These are phyloP conservation scores for Chalciporus piperatus DNA, from an alignment of 768 basidiomycete genomes.

Conservation along the genomic window DNA sequence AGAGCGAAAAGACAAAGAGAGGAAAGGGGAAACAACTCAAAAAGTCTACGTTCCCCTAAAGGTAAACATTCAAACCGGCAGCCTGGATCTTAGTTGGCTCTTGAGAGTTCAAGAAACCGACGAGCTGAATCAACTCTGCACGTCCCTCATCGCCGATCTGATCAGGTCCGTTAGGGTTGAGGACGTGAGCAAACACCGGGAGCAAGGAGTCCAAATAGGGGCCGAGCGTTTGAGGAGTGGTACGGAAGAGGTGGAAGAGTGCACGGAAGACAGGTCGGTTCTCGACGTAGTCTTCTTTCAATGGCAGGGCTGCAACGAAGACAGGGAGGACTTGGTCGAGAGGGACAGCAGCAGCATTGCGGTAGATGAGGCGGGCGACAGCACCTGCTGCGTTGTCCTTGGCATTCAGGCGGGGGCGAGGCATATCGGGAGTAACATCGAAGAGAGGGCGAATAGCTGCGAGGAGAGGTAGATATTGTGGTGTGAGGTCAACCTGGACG, in stretches of 20 bases:
- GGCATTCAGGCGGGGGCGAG: constrained; percentile 72
- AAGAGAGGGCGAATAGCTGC: constrained; percentile 81
- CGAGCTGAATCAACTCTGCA: constrained; percentile 69
- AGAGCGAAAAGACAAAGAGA: constrained; percentile 1
- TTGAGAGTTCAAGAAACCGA: constrained; percentile 69
- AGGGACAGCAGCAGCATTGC: constrained; percentile 75
- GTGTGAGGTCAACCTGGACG: constrained; percentile 74
- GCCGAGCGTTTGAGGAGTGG: constrained; percentile 64
- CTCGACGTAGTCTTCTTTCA: constrained; percentile 87
- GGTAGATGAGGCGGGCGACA: constrained; percentile 81
- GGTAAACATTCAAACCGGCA: constrained; percentile 61
- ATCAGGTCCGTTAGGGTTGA: constrained; percentile 85
- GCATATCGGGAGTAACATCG: constrained; percentile 55
- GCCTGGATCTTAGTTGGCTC: constrained; percentile 79
- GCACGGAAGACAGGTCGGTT: constrained; percentile 87
- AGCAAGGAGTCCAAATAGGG: constrained; percentile 80
- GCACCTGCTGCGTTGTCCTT: constrained; percentile 97
- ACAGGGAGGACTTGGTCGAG: constrained; percentile 89
- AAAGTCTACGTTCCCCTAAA: constrained; percentile 40
- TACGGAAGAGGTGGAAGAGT: constrained; percentile 83
- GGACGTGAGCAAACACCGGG: constrained; percentile 73
- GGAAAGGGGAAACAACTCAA: neutral
- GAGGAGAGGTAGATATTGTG: constrained; percentile 79
- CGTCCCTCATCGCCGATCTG: constrained; percentile 81
- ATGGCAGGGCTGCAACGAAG: constrained; percentile 77